These are phyloP conservation scores for Cercospora zeae-maydis DNA, from an alignment of 2,329 filamentous ascomycete species.

Conservation along the genomic window DNA sequence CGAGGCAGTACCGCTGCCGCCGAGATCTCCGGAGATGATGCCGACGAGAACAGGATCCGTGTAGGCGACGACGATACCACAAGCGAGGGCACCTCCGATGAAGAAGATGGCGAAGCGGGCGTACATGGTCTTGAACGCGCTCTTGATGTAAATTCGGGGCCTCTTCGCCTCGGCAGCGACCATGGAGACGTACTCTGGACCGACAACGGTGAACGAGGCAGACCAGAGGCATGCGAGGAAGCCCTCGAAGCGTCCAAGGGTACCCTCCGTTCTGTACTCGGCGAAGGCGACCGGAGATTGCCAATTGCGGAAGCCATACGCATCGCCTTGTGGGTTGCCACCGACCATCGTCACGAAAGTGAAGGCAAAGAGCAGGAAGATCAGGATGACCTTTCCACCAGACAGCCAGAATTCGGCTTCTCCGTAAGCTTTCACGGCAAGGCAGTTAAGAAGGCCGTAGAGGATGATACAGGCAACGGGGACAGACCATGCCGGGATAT, in stretches of 20 bases:
- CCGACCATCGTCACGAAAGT: conserved; percentile 36
- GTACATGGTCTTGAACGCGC: conserved; percentile 50
- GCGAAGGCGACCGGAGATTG: conserved; percentile 37
- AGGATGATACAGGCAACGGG: conserved; percentile 41
- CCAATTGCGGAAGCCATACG: conserved; percentile 44
- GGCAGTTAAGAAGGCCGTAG: conserved; percentile 38
- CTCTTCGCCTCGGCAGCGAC: conserved; percentile 48
- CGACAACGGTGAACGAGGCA: conserved; percentile 39
- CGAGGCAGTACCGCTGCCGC: conserved; percentile 30
- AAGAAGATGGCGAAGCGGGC: conserved; percentile 50
- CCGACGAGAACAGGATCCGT: conserved; percentile 33
- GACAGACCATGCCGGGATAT: conserved; percentile 44
- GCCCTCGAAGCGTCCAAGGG: conserved; percentile 37
- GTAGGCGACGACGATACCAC: conserved; percentile 43
- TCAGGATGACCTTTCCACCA: conserved; percentile 39
- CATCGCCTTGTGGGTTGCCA: conserved; percentile 35
- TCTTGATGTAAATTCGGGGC: conserved; percentile 46
- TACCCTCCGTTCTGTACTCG: conserved; percentile 30
- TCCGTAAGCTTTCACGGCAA: conserved; percentile 47
- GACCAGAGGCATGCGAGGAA: conserved; percentile 37
- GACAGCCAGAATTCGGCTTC: conserved; percentile 54
- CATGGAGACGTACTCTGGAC: conserved; percentile 51
- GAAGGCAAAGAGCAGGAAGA: conserved; percentile 33
- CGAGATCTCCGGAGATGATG: conserved; percentile 24
- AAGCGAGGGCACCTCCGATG: conserved; percentile 46